Conservation (phyloP, 2,329 filamentous ascomycete species). For the Fusarium sterilihyphosum region DNA sequence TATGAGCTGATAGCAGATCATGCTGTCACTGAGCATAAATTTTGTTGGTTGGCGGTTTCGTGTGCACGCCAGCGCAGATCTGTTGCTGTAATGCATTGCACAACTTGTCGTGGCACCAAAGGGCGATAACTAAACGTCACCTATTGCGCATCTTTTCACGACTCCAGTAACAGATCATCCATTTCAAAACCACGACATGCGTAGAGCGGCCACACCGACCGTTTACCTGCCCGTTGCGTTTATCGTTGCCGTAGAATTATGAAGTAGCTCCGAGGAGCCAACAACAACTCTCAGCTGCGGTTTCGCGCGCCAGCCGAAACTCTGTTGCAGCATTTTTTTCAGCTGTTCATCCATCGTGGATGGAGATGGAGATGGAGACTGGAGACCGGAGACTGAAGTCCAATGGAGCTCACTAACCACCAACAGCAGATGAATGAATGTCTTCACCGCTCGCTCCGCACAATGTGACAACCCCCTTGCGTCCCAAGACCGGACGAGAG, state of each 20-base stretch:
- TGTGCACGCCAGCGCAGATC: conserved; percentile 29
- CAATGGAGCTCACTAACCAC: neutral
- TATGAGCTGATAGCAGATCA: conserved; percentile 17
- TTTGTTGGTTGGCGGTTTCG: conserved; percentile 25
- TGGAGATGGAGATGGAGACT: neutral
- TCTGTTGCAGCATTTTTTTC: neutral
- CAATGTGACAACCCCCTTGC: conserved; percentile 31
- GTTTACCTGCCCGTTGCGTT: neutral
- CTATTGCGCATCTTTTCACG: conserved; percentile 4
- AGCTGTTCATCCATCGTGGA: neutral
- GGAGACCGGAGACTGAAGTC: neutral
- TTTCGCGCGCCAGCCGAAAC: conserved; percentile 29
- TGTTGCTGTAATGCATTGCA: conserved; percentile 14
- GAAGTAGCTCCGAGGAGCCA: conserved; percentile 6
- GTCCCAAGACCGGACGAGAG: conserved; percentile 12
- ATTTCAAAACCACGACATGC: neutral
- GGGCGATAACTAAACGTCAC: conserved; percentile 28
- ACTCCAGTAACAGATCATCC: conserved; percentile 32
- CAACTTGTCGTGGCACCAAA: conserved; percentile 31
- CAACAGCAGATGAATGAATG: conserved; percentile 8
- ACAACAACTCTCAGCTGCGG: neutral
- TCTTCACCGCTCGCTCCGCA: conserved; percentile 31
- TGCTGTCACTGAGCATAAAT: conserved; percentile 12
- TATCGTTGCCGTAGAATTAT: neutral
- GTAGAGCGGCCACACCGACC: neutral